These are phyloP conservation scores for Lonicera japonica DNA, from an alignment of 129 eudicot species.

Conservation along the genomic window DNA sequence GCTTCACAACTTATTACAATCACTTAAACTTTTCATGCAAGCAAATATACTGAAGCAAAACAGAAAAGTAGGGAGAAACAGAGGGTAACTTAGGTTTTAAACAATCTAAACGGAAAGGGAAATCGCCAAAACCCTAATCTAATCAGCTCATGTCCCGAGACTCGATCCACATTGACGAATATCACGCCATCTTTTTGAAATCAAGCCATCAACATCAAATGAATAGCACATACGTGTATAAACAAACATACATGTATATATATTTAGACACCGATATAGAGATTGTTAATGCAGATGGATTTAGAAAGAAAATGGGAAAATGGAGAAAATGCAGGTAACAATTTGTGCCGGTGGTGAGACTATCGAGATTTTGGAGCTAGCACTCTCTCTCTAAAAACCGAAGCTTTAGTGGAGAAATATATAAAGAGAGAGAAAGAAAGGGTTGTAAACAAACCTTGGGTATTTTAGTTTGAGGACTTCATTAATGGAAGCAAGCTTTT, in stretches of 20 bases:
- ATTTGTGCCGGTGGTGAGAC: too few species aligned
- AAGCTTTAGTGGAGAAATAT: neutral
- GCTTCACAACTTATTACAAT: neutral
- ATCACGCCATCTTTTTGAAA: neutral
- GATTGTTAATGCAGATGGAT: neutral
- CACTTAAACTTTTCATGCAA: too few species aligned
- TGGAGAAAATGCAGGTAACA: neutral
- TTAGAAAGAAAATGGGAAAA: neutral
- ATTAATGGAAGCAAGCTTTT: neutral
- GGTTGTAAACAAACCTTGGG: neutral
- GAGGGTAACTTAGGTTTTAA: neutral
- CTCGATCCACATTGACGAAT: neutral
- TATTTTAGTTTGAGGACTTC: neutral
- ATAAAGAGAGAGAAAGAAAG: neutral
- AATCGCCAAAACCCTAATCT: neutral
- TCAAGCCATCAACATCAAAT: too few species aligned
- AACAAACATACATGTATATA: too few species aligned
- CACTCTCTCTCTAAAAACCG: neutral
- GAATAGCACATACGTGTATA: neutral
- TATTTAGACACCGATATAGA: too few species aligned
- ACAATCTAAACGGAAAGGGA: neutral
- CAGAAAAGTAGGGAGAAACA: neutral
- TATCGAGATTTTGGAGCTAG: too few species aligned
- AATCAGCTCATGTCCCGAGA: too few species aligned
- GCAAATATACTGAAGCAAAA: too few species aligned